Base-by-base conservation (phyloP, 805 yeast genomes). In the Nakazawaea sp. region DNA sequence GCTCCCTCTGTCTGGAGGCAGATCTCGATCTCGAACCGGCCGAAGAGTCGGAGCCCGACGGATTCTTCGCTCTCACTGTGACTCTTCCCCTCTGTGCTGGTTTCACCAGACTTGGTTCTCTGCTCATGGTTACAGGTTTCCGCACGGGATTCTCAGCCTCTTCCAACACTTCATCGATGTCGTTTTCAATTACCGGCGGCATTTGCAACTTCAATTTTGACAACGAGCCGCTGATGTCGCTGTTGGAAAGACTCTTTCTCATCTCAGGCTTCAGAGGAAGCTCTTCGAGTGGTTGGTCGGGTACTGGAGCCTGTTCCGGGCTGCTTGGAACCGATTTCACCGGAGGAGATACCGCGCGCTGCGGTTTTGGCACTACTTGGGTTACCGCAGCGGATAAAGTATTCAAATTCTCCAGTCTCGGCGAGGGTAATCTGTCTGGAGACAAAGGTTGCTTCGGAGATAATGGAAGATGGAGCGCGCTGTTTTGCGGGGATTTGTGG, bases 131-230 rank as follows among this genome's bases (percentile, higher is more conserved):
- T 19, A 17, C 17, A 13, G 10, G n/a, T 8, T 3, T 18, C 19
- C 33, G 20, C n/a, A n/a, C n/a, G n/a, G n/a, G n/a, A 19, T 26
- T 18, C 18, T 19, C 32, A 3, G 31, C 41, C 9, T 27, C 44
- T 29, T 53, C 59, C 15, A 56, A 35, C 2, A 54, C 55, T 21
- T 54, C 56, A 43, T 57, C 62, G 13, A 56, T 39, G 41, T 55
- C 58, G 37, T 57, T 56, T 33, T 57, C 62, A 17, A 51, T 48
- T 9, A 57, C 52, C 3, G 59, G 46, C 3, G 60, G 54, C 59
- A 55, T 55, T 23, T 30, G 43, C 34, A 57, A 24, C 30, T 47
- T 52, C 42, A 57, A 40, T 32, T 50, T 55, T 18, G 40, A 45
- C 13, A 55, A 36, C 2, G 57, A 41, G 9, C 51, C 54, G 12